phyloP scores from a whole-genome alignment of 2,329 filamentous ascomycete species.

The Blastomyces silverae region DNA sequence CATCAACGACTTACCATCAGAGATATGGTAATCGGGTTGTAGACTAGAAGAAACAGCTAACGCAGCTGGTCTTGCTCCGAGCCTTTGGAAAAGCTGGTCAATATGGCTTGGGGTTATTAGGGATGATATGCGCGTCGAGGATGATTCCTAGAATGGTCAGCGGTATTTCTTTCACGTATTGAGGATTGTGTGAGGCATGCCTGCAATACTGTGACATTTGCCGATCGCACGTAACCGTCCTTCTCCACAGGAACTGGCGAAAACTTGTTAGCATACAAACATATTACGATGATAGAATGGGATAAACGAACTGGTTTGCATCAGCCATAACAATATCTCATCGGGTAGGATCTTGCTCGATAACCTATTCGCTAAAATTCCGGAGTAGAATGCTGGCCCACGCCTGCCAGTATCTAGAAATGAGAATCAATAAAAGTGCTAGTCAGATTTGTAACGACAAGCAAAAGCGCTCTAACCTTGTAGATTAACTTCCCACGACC shows the following conservation, averaged over 20 bases:
- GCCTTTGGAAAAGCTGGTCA: constrained; percentile 49
- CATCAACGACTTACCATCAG: constrained; percentile 20
- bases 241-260: constrained; percentile 47
- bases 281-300: not conserved
- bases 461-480: constrained; percentile 27
- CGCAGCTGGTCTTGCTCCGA: constrained; percentile 51
- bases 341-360: constrained; percentile 50
- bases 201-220: constrained; percentile 54
- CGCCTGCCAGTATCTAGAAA: constrained; percentile 45
- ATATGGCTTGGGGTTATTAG: constrained; percentile 38
- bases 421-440: constrained; percentile 3
- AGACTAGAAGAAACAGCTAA: constrained; percentile 33
- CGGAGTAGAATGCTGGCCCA: constrained; percentile 55
- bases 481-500: constrained; percentile 30
- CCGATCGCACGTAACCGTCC: constrained; percentile 50
- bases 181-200: constrained; percentile 33
- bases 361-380: constrained; percentile 53
- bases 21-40: constrained; percentile 25
- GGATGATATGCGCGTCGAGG: constrained; percentile 28
- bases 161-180: not conserved
- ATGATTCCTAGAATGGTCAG: constrained; percentile 27
- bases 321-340: constrained; percentile 60
- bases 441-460: not conserved
- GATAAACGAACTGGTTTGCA: constrained; percentile 30
- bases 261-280: not conserved